phyloP scores from a whole-genome alignment of 2,329 filamentous ascomycete genomes.

The Clonostachys rosea region DNA sequence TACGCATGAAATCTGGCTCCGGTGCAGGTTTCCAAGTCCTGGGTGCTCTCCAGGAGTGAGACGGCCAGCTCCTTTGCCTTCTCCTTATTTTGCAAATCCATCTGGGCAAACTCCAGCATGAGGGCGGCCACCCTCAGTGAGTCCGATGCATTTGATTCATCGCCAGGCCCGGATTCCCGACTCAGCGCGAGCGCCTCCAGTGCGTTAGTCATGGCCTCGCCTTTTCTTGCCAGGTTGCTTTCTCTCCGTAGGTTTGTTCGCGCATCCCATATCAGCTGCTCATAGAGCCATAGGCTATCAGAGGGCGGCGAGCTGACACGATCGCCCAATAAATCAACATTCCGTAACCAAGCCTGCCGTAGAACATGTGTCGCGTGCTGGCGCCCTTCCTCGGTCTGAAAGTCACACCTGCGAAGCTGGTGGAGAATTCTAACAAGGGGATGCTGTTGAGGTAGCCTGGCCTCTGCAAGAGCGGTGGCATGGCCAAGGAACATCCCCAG shows the following conservation, averaged over 20 bases:
- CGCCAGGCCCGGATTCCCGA: conserved; percentile 5
- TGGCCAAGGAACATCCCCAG: conserved; percentile 25
- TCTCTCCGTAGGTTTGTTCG: conserved; percentile 23
- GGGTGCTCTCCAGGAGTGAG: conserved; percentile 17
- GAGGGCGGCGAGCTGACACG: conserved; percentile 19
- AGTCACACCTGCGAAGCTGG: conserved; percentile 22
- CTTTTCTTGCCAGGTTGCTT: conserved; percentile 18
- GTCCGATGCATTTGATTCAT: conserved; percentile 15
- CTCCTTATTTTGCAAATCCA: conserved; percentile 24
- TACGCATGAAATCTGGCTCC: conserved; percentile 29
- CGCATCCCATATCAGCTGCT: conserved; percentile 31
- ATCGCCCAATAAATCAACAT: conserved; percentile 23
- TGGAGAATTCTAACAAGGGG: conserved; percentile 24
- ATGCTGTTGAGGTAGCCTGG: conserved; percentile 21
- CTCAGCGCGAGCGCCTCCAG: conserved; percentile 13
- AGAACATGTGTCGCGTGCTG: conserved; percentile 22
- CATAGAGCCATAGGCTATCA: conserved; percentile 27
- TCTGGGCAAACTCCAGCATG: conserved; percentile 28
- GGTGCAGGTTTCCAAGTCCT: conserved; percentile 12
- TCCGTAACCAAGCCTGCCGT: conserved; percentile 27
- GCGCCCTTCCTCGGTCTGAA: conserved; percentile 19
- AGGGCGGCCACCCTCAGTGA: conserved; percentile 23
- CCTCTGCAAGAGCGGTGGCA: conserved; percentile 17
- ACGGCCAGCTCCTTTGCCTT: conserved; percentile 22
- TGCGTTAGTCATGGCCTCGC: conserved; percentile 20